Evolutionary conservation across 768 basidiomycete species (phyloP).

Genomic region (Candolleomyces aberdarensis): DNA sequence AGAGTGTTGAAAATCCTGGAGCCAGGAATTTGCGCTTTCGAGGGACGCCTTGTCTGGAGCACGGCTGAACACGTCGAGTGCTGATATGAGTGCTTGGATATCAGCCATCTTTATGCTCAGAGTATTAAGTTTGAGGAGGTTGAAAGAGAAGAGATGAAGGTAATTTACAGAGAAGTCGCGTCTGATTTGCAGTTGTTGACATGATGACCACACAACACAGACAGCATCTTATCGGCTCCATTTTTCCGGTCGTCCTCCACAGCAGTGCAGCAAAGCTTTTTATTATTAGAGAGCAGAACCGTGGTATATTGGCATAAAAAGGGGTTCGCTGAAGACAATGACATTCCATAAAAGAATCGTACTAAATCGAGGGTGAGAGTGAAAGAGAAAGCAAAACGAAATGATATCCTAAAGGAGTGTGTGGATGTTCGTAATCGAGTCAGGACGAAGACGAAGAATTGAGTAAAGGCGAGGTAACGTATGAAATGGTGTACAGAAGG

Average conservation of each 20-base stretch:
- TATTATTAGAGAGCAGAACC: conserved; percentile 15
- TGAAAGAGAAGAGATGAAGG: conserved; percentile 13
- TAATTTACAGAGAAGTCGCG: conserved; percentile 9
- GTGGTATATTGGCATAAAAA: conserved; percentile 47
- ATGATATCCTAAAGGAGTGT: conserved; percentile 55
- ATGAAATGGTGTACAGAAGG: conserved; percentile 36
- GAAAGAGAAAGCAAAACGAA: conserved; percentile 40
- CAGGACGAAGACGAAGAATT: conserved; percentile 45
- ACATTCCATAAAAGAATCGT: conserved; percentile 40
- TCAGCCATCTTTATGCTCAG: conserved; percentile 49
- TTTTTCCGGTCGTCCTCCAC: neutral
- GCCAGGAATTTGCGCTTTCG: conserved; percentile 89
- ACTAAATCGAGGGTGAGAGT: conserved; percentile 44
- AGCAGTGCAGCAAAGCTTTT: neutral
- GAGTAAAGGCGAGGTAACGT: conserved; percentile 32
- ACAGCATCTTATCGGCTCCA: conserved; percentile 5
- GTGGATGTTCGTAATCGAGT: conserved; percentile 51
- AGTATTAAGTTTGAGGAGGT: conserved; percentile 16
- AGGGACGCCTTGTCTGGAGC: conserved; percentile 82
- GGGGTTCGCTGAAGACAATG: conserved; percentile 30
- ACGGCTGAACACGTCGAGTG: conserved; percentile 74
- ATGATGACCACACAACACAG: conserved; percentile 27
- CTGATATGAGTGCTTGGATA: conserved; percentile 70
- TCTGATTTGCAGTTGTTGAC: conserved; percentile 37
- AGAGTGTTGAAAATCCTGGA: conserved; percentile 98